phyloP scores from a whole-genome alignment of 441 rosid genomes.

The Populus trichocarpa region DNA sequence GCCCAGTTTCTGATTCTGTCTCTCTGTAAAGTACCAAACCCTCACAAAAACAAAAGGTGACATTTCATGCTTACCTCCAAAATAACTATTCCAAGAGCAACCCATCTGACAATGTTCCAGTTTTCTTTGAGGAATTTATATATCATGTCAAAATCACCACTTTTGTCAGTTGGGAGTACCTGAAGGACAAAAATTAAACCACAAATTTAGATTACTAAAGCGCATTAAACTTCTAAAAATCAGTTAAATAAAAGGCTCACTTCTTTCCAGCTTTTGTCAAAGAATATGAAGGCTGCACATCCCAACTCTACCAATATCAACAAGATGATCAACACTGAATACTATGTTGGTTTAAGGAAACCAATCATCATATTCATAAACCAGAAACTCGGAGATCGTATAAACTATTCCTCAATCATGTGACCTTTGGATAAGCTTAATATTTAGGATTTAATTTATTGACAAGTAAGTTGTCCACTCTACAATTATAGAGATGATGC shows the following conservation, averaged over 20 bases:
- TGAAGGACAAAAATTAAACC: slow-evolving; percentile 24
- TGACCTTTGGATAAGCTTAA: not conserved
- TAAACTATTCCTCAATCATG: not conserved
- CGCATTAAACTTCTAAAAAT: not conserved
- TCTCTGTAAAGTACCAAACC: not conserved
- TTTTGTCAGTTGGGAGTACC: slow-evolving; percentile 87
- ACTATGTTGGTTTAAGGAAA: slow-evolving; percentile 79
- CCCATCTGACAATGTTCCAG: slow-evolving; percentile 89
- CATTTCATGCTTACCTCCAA: slow-evolving; percentile 63
- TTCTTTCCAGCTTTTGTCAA: slow-evolving; percentile 83
- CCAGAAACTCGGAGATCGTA: not conserved
- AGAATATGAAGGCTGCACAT: slow-evolving; percentile 83
- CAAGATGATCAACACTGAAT: slow-evolving; percentile 67
- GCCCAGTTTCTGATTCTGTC: not conserved
- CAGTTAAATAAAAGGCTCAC: slow-evolving; percentile 39
- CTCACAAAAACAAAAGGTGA: not conserved
- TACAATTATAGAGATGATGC: not conserved
- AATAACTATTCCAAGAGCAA: slow-evolving; percentile 79
- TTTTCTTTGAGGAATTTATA: slow-evolving; percentile 73
- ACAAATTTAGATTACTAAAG: slow-evolving; percentile 5
- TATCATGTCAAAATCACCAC: slow-evolving; percentile 76
- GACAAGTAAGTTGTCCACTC: not conserved
- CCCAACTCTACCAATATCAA: slow-evolving; percentile 91
- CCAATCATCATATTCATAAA: slow-evolving; percentile 7
- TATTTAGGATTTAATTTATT: not conserved